These are phyloP conservation scores for Onygena corvina DNA, from an alignment of 2,329 filamentous ascomycete genomes.

Conservation along the genomic window DNA sequence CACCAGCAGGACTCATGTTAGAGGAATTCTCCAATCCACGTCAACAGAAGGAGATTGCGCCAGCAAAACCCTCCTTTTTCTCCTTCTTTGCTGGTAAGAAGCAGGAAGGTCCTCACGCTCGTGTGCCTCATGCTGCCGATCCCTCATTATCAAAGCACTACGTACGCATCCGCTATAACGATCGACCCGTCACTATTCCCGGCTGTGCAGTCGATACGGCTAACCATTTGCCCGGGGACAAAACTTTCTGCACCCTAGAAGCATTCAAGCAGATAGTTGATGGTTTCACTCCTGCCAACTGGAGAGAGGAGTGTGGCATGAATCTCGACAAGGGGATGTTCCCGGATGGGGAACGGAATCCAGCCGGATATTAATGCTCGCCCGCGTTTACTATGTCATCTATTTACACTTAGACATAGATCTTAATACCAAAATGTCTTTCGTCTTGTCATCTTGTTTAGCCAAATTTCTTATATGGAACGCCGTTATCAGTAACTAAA, in stretches of 20 bases:
- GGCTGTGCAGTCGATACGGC: slow-evolving; percentile 59
- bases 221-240: slow-evolving; percentile 76
- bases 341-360: slow-evolving; percentile 31
- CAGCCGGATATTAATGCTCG: slow-evolving; percentile 31
- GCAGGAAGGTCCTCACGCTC: slow-evolving; percentile 20
- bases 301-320: slow-evolving; percentile 52
- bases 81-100: slow-evolving; percentile 21
- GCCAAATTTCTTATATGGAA: background rate
- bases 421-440: too few relatives aligned
- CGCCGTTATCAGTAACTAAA: background rate
- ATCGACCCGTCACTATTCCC: slow-evolving; percentile 66
- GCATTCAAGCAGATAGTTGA: slow-evolving; percentile 91
- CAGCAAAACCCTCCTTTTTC: slow-evolving; percentile 22
- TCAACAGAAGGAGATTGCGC: slow-evolving; percentile 11
- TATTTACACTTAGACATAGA: too few relatives aligned
- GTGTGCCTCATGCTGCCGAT: slow-evolving; percentile 24
- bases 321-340: slow-evolving; percentile 47
- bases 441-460: background rate
- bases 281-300: slow-evolving; percentile 72
- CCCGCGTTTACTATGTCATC: too few relatives aligned
- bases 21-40: slow-evolving; percentile 20
- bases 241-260: slow-evolving; percentile 78
- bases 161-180: slow-evolving; percentile 85
- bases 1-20: slow-evolving; percentile 16
- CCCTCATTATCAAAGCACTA: slow-evolving; percentile 50